Conservation (phyloP, 768 basidiomycete genomes). For the Rubroboletus satanas region DNA sequence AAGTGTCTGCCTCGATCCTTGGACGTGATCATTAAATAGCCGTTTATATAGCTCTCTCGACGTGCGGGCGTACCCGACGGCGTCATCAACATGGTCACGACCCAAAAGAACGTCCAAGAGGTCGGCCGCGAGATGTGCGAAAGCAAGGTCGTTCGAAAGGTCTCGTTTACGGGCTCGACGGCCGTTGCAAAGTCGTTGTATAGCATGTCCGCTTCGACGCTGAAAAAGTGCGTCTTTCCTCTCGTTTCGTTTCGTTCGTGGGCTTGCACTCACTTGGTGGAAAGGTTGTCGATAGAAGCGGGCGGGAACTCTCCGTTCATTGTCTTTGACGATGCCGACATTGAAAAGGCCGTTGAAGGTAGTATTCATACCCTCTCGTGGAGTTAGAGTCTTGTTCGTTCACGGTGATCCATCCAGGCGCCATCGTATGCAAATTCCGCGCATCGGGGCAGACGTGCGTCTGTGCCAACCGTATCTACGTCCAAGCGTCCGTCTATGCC, state of each 20-base stretch:
- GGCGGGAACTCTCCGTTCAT: constrained; percentile 97
- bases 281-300: constrained; percentile 72
- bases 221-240: constrained; percentile 65
- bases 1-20: constrained; percentile 1
- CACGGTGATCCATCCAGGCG: constrained; percentile 41
- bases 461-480: constrained; percentile 88
- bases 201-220: constrained; percentile 64
- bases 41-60: constrained; percentile 54
- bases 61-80: constrained; percentile 95
- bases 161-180: constrained; percentile 90
- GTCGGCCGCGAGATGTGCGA: constrained; percentile 95
- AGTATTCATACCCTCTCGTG: background rate
- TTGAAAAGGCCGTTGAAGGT: constrained; percentile 89
- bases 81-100: constrained; percentile 92
- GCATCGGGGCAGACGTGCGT: constrained; percentile 80
- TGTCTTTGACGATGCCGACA: constrained; percentile 93
- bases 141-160: constrained; percentile 79
- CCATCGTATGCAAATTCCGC: constrained; percentile 77
- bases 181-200: constrained; percentile 74
- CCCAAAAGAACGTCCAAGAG: constrained; percentile 76
- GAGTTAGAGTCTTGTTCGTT: background rate
- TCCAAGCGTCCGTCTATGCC: constrained; percentile 88
- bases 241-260: background rate
- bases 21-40: background rate
- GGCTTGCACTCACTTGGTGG: background rate